These are phyloP conservation scores for Amylostereum areolatum DNA, from an alignment of 1,284 basidiomycete species.

Conservation along the genomic window DNA sequence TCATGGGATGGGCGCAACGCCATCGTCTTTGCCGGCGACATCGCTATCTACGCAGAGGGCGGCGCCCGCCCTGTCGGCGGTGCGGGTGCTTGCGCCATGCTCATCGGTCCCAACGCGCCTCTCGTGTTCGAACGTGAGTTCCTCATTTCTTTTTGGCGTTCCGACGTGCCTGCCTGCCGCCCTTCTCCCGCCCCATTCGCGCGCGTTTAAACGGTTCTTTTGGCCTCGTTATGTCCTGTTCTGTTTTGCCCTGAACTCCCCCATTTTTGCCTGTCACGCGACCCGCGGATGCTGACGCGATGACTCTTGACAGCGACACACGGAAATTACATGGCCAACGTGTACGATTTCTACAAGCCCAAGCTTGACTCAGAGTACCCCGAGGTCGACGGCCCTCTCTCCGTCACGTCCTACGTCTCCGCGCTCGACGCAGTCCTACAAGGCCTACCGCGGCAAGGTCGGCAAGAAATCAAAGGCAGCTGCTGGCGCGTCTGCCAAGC, in stretches of 20 bases:
- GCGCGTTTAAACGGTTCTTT: neutral
- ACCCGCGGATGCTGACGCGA: conserved; percentile 9
- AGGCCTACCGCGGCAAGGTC: conserved; percentile 81
- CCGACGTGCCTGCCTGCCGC: too few relatives aligned
- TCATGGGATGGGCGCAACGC: conserved; percentile 99
- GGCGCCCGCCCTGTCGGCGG: conserved; percentile 94
- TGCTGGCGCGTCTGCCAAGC: conserved; percentile 27
- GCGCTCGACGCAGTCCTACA: conserved; percentile 91
- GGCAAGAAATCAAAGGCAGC: conserved; percentile 50
- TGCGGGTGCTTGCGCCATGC: conserved; percentile 91
- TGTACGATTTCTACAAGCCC: conserved; percentile 98
- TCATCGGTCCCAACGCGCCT: conserved; percentile 95
- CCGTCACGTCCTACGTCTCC: conserved; percentile 92
- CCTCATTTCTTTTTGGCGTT: neutral
- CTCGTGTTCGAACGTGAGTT: conserved; percentile 90
- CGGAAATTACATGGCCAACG: conserved; percentile 97
- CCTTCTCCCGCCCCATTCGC: neutral
- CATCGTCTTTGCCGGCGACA: conserved; percentile 96
- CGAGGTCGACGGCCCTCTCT: conserved; percentile 95
- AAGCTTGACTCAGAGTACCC: conserved; percentile 92
- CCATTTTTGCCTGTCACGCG: too few relatives aligned
- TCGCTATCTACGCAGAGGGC: conserved; percentile 97
- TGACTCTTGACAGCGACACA: conserved; percentile 80
- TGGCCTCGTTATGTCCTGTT: conserved; percentile 2
- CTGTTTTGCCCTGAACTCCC: too few relatives aligned